A percentile compares a stretch with the other conserved stretches of the same genome.
Conservation (phyloP, 768 basidiomycete species). For the Lactarius deliciosus region DNA sequence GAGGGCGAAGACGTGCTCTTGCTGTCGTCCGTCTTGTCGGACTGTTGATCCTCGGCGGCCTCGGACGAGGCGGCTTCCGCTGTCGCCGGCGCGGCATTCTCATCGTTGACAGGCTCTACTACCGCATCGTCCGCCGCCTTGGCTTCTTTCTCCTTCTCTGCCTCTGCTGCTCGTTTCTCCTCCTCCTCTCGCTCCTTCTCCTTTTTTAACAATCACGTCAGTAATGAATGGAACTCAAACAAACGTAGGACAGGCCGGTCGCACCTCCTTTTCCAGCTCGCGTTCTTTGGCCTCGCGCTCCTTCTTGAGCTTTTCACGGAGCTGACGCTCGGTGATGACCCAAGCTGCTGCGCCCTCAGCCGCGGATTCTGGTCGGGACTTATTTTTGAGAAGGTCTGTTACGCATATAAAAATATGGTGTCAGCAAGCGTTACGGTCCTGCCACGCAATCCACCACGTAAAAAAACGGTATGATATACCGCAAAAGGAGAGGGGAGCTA, state of each 20-base stretch:
- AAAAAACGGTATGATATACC: background rate
- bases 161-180: conserved; percentile 56
- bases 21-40: conserved; percentile 37
- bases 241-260: conserved; percentile 31
- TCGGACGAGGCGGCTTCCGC: conserved; percentile 33
- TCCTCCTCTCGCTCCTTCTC: conserved; percentile 67
- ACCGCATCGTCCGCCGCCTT: conserved; percentile 29
- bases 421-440: conserved; percentile 32
- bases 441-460: conserved; percentile 28
- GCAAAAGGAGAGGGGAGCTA: conserved; percentile 27
- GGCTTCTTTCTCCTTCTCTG: conserved; percentile 38
- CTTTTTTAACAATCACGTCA: conserved; percentile 42
- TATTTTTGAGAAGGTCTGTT: conserved; percentile 78
- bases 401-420: background rate
- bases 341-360: conserved; percentile 65
- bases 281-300: conserved; percentile 72
- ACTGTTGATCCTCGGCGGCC: conserved; percentile 40
- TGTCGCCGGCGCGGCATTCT: conserved; percentile 29
- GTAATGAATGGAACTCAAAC: conserved; percentile 12
- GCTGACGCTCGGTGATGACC: conserved; percentile 73
- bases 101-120: conserved; percentile 30
- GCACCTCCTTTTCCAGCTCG: conserved; percentile 65
- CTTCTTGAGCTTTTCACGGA: conserved; percentile 67
- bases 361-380: conserved; percentile 76
- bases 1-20: conserved; percentile 28